Evolutionary conservation across 208 protist genomes (phyloP).

Genomic region (Paratrypanosoma confusum): DNA sequence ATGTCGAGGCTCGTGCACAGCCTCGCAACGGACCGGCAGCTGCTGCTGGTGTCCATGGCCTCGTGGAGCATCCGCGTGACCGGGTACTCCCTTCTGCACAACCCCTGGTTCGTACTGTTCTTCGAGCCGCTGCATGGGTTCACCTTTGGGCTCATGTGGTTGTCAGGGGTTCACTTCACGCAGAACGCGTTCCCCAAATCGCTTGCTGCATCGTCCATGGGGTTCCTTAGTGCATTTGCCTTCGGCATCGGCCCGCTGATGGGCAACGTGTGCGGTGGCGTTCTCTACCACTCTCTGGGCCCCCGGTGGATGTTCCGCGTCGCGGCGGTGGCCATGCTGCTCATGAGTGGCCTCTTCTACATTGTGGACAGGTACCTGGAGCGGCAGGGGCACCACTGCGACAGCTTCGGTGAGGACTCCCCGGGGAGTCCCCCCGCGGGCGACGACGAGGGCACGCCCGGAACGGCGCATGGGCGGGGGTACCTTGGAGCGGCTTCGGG

Average conservation of each 20-base stretch:
- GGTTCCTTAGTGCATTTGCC: constrained; percentile 16
- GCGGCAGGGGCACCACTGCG: constrained; percentile 1
- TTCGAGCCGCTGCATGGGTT: constrained; percentile 28
- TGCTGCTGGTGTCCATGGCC: constrained; percentile 10
- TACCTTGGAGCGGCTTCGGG: too few relatives aligned
- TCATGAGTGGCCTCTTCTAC: constrained; percentile 4
- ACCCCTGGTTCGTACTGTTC: constrained; percentile 22
- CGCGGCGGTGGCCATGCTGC: constrained; percentile 8
- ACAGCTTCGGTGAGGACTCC: constrained; percentile 2
- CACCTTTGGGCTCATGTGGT: constrained; percentile 22
- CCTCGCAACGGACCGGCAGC: constrained; percentile 5
- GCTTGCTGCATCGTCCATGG: constrained; percentile 9
- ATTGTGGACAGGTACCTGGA: constrained; percentile 7
- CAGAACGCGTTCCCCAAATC: constrained; percentile 9
- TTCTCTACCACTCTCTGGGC: constrained; percentile 14
- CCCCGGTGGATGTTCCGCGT: constrained; percentile 15
- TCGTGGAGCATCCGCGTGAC: constrained; percentile 13
- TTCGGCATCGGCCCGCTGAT: constrained; percentile 24
- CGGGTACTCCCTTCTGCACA: constrained; percentile 17
- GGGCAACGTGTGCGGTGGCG: constrained; percentile 18
- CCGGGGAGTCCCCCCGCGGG: too few relatives aligned
- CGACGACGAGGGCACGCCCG: too few relatives aligned
- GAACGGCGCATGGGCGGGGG: too few relatives aligned
- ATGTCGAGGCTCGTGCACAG: constrained; percentile 8
- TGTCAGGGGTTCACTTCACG: constrained; percentile 19